phyloP scores from a whole-genome alignment of 148 eudicot genomes.

The Fagopyrum homotropicum region DNA sequence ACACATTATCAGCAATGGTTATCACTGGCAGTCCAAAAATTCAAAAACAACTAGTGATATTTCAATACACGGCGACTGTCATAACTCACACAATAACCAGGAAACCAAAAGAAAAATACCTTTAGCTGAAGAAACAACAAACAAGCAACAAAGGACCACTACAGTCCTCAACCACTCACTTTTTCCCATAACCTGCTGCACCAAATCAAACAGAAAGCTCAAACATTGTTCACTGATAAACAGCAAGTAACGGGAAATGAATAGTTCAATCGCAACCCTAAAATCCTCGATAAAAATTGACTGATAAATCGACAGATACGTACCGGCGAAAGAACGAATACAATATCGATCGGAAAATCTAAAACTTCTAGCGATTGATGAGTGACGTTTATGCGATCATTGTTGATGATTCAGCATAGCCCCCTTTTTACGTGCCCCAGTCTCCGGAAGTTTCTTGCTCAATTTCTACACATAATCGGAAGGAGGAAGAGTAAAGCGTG shows the following conservation, averaged over 20 bases:
- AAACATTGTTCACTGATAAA: background rate
- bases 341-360: background rate
- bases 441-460: constrained; percentile 8
- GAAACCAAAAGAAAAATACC: constrained; percentile 23
- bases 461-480: background rate
- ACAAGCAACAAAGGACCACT: constrained; percentile 26
- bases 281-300: background rate
- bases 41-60: background rate
- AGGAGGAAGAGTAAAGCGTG: background rate
- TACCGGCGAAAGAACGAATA: background rate
- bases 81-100: background rate
- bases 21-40: background rate
- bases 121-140: constrained; percentile 32
- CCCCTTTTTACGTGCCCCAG: background rate
- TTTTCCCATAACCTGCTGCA: constrained; percentile 33
- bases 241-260: background rate
- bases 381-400: background rate
- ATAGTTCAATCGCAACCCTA: background rate
- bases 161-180: constrained; percentile 27
- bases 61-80: background rate
- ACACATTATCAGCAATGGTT: background rate
- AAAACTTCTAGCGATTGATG: background rate
- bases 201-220: background rate
- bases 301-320: background rate
- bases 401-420: background rate